Percentiles rank a stretch among this genome's conserved stretches.
Conservation (phyloP, 1,139 yeast species). For the Yarrowia galli region DNA sequence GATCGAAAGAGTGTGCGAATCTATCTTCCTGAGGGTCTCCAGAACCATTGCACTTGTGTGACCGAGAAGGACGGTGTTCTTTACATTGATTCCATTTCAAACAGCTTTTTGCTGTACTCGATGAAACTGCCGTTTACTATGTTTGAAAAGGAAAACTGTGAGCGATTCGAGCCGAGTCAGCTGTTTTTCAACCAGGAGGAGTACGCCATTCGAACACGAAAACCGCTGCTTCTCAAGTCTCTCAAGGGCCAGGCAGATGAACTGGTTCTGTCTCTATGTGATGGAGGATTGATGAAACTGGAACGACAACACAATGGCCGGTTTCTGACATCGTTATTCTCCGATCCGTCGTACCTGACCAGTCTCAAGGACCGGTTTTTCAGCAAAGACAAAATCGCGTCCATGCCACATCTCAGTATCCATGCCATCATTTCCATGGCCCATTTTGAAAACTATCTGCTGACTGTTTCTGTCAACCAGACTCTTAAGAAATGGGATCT, state of each 20-base stretch:
- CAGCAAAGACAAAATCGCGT: conserved; percentile 47
- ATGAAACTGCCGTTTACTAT: background rate
- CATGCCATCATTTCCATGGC: conserved; percentile 46
- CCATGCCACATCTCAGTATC: conserved; percentile 46
- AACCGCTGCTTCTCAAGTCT: conserved; percentile 19
- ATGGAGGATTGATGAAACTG: conserved; percentile 32
- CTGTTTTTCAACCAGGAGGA: conserved; percentile 10
- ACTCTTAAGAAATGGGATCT: conserved; percentile 49
- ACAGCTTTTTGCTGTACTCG: conserved; percentile 8
- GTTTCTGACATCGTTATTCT: conserved; percentile 24
- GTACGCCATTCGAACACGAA: conserved; percentile 16
- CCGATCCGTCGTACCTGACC: conserved; percentile 24
- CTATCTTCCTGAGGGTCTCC: conserved; percentile 20
- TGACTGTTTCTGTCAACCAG: conserved; percentile 47
- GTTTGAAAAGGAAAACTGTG: background rate
- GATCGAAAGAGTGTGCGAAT: conserved; percentile 5
- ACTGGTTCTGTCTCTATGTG: conserved; percentile 23
- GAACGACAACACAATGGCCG: conserved; percentile 17
- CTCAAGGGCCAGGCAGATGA: conserved; percentile 21
- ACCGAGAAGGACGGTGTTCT: conserved; percentile 2
- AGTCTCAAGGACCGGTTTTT: conserved; percentile 22
- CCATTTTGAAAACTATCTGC: conserved; percentile 41
- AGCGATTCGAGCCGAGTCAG: background rate
- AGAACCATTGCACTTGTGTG: conserved; percentile 31
- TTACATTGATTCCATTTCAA: conserved; percentile 14